These are phyloP conservation scores for Heracleum sosnowskyi DNA, from an alignment of 129 eudicot genomes.

Conservation along the genomic window DNA sequence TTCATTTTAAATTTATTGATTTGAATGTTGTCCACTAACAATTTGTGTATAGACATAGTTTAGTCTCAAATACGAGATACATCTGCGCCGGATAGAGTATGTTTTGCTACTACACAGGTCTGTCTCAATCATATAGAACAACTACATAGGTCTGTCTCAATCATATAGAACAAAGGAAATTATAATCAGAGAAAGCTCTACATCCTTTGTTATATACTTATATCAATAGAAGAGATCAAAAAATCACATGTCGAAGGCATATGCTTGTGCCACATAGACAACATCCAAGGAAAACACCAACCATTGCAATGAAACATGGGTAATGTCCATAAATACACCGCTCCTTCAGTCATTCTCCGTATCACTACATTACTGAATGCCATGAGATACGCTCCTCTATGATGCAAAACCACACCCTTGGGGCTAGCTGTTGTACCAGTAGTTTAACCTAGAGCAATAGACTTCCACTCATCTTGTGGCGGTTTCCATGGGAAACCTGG, in stretches of 20 bases:
- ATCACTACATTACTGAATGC: conserved; percentile 43
- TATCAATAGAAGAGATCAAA: background rate
- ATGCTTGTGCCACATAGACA: conserved; percentile 76
- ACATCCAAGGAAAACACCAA: conserved; percentile 84
- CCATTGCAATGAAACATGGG: conserved; percentile 99
- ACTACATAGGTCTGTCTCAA: too few relatives aligned
- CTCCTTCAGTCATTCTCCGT: conserved; percentile 61
- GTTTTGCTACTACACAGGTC: too few relatives aligned
- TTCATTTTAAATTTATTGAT: background rate
- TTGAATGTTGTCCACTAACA: background rate
- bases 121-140: too few relatives aligned
- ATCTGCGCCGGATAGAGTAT: too few relatives aligned
- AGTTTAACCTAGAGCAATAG: too few relatives aligned
- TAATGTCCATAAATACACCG: conserved; percentile 81
- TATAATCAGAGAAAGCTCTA: background rate
- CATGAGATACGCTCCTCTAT: conserved; percentile 77
- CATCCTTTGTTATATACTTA: background rate
- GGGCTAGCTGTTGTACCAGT: too few relatives aligned
- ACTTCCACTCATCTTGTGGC: too few relatives aligned
- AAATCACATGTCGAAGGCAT: conserved; percentile 72
- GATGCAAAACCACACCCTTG: too few relatives aligned
- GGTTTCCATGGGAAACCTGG: too few relatives aligned
- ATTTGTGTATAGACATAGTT: background rate
- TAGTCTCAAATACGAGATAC: background rate
- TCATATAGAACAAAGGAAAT: too few relatives aligned